Evolutionary conservation across 345 rosid species (phyloP), one percentile per base, ranked within the genome.

Genomic region (Gossypium thurberi): DNA sequence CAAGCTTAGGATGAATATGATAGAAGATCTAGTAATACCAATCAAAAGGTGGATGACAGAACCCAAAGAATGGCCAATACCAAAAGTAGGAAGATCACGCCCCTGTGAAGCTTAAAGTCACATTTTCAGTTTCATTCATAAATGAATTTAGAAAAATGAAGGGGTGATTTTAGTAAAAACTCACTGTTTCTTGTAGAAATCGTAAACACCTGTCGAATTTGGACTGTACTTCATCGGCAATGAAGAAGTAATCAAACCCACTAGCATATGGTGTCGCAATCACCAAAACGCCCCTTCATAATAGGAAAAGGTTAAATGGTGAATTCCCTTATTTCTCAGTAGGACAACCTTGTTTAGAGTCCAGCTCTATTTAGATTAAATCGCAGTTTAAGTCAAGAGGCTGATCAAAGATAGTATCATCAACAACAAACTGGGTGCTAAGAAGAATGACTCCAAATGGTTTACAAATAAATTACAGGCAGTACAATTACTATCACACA

Each of bases 241-340:
- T 92, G 81, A 73, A 78, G 86, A 95, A 92, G 83, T 95, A 87
- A 82, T 92, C 99, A 67, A 92, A 92, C 73, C 99, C 98, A 85
- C 98, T 92, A 68, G 96, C 87, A 85, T 90, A 92, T 10, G 99
- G 99, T 65, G 98, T 92, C 2, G 97, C 98, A 46, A 94, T 88
- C 89, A 94, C 97, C 90, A 94, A 80, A 77, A 85, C 69, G 76
- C 93, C 98, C 90, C 97, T 94, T 69, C 51, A 81, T 79, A 53
- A 83, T 72, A 78, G 70, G 72, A 74, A 42, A 77, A 40, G 18
- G 25, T 33, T 21, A 58, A 59, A 48, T 26, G n/a, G 42, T 69
- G 66, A 76, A 55, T 60, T 73, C 46, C 57, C 55, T 33, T 50
- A n/a, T 8, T 52, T 65, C 44, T 50, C 26, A 28, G 62, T 10